Conservation (phyloP, 2,329 filamentous ascomycete species). For the Nigrospora oryzae region DNA sequence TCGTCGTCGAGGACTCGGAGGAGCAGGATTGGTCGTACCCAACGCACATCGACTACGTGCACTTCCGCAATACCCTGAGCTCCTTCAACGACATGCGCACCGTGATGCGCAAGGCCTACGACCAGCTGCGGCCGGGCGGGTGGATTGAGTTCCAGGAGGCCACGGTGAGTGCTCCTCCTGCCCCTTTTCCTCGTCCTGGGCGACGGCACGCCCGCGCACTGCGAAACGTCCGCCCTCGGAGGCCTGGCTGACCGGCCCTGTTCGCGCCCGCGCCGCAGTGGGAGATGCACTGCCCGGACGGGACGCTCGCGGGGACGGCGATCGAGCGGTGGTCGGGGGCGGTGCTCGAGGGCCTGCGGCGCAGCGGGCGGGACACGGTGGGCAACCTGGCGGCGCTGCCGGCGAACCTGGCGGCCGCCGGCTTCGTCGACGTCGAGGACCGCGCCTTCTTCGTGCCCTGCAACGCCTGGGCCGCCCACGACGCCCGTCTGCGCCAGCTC, state of each 20-base stretch:
- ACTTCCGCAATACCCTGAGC: not conserved
- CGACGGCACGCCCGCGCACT: too few species aligned
- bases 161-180: not conserved
- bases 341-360: not conserved
- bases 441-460: conserved; percentile 33
- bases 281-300: not conserved
- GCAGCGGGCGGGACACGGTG: not conserved
- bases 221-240: too few species aligned
- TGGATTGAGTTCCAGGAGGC: conserved; percentile 2
- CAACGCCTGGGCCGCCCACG: conserved; percentile 43
- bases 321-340: not conserved
- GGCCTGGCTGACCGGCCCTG: not conserved
- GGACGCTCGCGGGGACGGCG: not conserved
- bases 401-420: conserved; percentile 23
- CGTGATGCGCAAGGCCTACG: not conserved
- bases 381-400: not conserved
- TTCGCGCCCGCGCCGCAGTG: not conserved
- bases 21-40: not conserved
- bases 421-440: conserved; percentile 32
- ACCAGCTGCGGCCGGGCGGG: not conserved
- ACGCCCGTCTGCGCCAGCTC: conserved; percentile 42
- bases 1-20: conserved; percentile 2
- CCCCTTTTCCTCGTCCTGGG: too few species aligned
- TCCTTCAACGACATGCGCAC: conserved; percentile 1
- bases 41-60: not conserved